A percentile compares a stretch with the other conserved stretches of the same genome.
Evolutionary conservation across 106 monocot genomes (phyloP).

Genomic region (Dendrobium huoshanense): DNA sequence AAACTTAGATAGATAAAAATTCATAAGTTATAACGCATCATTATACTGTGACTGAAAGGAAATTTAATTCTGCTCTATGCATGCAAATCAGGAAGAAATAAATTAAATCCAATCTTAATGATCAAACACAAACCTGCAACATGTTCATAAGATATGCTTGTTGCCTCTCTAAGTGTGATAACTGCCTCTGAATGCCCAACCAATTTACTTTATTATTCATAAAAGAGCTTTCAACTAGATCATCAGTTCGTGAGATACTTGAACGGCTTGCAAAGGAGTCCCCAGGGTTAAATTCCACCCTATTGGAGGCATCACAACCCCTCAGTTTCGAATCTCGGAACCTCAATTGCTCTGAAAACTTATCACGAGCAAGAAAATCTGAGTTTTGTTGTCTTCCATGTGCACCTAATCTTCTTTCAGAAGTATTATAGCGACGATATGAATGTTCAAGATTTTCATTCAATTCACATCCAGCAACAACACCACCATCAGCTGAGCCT

Average conservation of each 20-base stretch:
- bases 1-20: no score
- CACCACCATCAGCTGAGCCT: constrained; percentile 23
- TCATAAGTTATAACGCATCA: no score
- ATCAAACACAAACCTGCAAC: constrained; percentile 65
- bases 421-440: constrained; percentile 15
- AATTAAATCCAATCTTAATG: neutral
- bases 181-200: constrained; percentile 79
- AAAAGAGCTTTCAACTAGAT: constrained; percentile 33
- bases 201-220: constrained; percentile 74
- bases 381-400: constrained; percentile 26
- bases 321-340: constrained; percentile 44
- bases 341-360: constrained; percentile 30
- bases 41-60: no score
- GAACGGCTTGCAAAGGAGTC: constrained; percentile 29
- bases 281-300: constrained; percentile 19
- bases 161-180: constrained; percentile 83
- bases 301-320: constrained; percentile 46
- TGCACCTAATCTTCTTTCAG: constrained; percentile 21
- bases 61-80: no score
- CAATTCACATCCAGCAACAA: constrained; percentile 10
- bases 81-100: no score
- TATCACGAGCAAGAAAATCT: constrained; percentile 44
- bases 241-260: constrained; percentile 37
- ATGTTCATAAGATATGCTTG: constrained; percentile 89
- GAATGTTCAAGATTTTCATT: constrained; percentile 20